Evolutionary conservation across 139 green algal species (phyloP), one percentile per base, ranked within the genome.

Genomic region (Haematococcus sp.): DNA sequence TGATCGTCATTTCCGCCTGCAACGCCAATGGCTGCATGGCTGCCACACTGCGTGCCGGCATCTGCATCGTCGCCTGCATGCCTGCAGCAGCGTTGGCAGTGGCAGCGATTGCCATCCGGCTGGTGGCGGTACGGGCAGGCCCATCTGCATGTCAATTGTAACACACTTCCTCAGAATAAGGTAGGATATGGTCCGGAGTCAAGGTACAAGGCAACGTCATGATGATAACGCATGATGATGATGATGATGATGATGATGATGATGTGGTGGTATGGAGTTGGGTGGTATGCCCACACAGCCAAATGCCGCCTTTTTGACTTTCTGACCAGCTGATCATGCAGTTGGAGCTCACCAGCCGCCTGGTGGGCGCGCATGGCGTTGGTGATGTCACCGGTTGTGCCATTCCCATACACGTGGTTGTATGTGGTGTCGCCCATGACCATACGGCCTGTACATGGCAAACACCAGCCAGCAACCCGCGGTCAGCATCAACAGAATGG

Each of bases 391-490:
- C 66, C 67, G 0, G 82, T 88, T 9, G 76, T 82, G 32, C 34
- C 59, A 54, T 74, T 74, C 34, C 84, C 82, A 54, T 90, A 94
- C 44, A 93, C 79, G 59, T 88, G 73, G 68, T 85, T 86, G 83
- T 91, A 93, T 0, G 89, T 94, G 13, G 54, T 67, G 23, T 94
- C 89, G 7, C 89, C 89, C 89, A 94, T 93, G 15, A 92, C 73
- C 30, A 74, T 68, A 13, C 76, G 78, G 4, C 85, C 87, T 90
- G 81, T 51, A 52, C 7, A 64, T 3, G 15, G 25, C 56, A 34
- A 5, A 25, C 11, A 25, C 16, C 17, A n/a, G n/a, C n/a, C n/a
- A n/a, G n/a, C n/a, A n/a, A n/a, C n/a, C n/a, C n/a, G n/a, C n/a
- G n/a, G n/a, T n/a, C n/a, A n/a, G n/a, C n/a, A n/a, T n/a, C n/a